phyloP scores from a whole-genome alignment of 176 grass and related monocot species.

The Ampelocalamus luodianensis region DNA sequence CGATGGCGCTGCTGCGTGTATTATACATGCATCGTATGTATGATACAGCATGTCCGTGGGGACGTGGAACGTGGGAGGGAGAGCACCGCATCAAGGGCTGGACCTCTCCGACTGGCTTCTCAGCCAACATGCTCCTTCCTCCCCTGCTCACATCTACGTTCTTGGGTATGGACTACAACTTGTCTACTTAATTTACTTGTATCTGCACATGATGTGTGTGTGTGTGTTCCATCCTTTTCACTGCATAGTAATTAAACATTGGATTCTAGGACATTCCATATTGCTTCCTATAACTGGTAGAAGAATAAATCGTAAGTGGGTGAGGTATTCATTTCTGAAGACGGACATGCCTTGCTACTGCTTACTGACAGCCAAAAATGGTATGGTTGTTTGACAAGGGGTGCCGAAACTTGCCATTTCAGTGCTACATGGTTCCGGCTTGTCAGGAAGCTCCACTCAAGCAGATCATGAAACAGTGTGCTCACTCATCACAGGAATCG shows the following conservation, averaged over 20 bases:
- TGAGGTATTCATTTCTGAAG: not conserved
- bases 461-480: conserved; percentile 6
- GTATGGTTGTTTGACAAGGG: no score
- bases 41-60: conserved; percentile 67
- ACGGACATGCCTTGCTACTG: no score
- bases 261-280: not conserved
- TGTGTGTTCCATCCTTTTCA: not conserved
- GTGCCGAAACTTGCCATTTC: not conserved
- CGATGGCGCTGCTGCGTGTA: conserved; percentile 16
- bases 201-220: not conserved
- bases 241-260: not conserved
- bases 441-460: conserved; percentile 5
- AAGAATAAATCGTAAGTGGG: not conserved
- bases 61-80: conserved; percentile 95
- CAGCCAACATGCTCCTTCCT: conserved; percentile 37
- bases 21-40: not conserved
- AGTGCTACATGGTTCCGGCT: not conserved
- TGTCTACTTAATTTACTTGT: not conserved
- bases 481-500: not conserved
- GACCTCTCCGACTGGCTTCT: conserved; percentile 71
- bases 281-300: not conserved
- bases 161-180: conserved; percentile 56
- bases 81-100: conserved; percentile 55
- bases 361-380: no score
- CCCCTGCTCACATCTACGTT: conserved; percentile 74